phyloP scores from a whole-genome alignment of 2,329 filamentous ascomycete species.

The Cladosporium sp. region DNA sequence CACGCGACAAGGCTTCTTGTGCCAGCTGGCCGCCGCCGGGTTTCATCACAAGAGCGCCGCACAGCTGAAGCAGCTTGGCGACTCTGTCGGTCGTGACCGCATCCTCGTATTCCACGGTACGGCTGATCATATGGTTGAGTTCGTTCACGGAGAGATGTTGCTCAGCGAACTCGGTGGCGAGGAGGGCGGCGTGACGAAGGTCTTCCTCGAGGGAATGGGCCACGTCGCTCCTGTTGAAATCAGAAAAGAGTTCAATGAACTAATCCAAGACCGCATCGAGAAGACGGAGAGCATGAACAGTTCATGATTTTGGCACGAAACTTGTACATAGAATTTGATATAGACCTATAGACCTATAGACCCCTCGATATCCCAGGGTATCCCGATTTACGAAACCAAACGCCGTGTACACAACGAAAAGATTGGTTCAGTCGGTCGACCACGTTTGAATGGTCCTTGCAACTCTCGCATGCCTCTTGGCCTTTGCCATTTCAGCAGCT shows the following conservation, averaged over 20 bases:
- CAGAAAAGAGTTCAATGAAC: slow-evolving; percentile 61
- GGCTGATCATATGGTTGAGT: slow-evolving; percentile 71
- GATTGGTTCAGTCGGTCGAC: not conserved
- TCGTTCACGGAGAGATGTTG: slow-evolving; percentile 65
- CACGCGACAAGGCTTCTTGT: slow-evolving; percentile 63
- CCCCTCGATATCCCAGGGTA: not conserved
- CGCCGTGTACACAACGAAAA: not conserved
- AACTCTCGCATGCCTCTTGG: slow-evolving; percentile 21
- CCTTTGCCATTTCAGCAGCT: slow-evolving; percentile 25
- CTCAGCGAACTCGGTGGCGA: slow-evolving; percentile 61
- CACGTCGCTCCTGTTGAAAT: slow-evolving; percentile 74
- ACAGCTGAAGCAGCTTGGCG: slow-evolving; percentile 63
- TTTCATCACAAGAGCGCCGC: slow-evolving; percentile 71
- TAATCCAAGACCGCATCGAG: slow-evolving; percentile 56
- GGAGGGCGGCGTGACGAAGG: slow-evolving; percentile 47
- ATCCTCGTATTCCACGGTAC: slow-evolving; percentile 77
- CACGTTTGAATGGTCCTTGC: slow-evolving; percentile 14
- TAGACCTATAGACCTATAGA: not conserved
- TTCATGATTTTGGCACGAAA: not conserved
- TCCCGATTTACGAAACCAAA: not conserved
- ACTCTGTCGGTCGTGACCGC: slow-evolving; percentile 65
- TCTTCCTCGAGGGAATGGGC: slow-evolving; percentile 66
- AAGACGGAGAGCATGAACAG: slow-evolving; percentile 39
- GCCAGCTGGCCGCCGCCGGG: slow-evolving; percentile 73
- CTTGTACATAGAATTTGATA: not conserved